These are phyloP conservation scores for Paecilomyces dactylethromorphus DNA, from an alignment of 2,329 filamentous ascomycete species.

Conservation along the genomic window DNA sequence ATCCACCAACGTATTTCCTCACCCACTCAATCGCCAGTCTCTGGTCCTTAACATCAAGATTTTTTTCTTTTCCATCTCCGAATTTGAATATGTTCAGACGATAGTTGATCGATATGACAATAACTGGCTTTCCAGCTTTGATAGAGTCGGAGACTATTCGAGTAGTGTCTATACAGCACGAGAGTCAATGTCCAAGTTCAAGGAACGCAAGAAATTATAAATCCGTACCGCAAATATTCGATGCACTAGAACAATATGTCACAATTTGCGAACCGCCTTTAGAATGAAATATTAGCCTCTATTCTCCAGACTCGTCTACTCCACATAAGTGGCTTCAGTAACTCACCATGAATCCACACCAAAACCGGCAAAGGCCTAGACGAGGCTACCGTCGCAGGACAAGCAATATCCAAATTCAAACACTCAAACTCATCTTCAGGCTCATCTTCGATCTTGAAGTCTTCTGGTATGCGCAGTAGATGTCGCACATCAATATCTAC, in stretches of 20 bases:
- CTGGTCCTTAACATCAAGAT: conserved; percentile 33
- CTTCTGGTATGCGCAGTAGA: conserved; percentile 37
- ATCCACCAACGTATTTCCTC: conserved; percentile 30
- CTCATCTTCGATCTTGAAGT: conserved; percentile 21
- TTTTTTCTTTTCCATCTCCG: conserved; percentile 34
- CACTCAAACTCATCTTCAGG: conserved; percentile 39
- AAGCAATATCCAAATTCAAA: conserved; percentile 37
- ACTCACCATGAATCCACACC: conserved; percentile 40
- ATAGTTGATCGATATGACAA: conserved; percentile 40
- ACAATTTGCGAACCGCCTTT: conserved; percentile 38
- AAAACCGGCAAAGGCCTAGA: conserved; percentile 29
- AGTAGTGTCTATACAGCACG: conserved; percentile 20
- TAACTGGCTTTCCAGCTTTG: conserved; percentile 25
- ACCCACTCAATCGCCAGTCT: conserved; percentile 34
- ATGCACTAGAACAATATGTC: conserved; percentile 38
- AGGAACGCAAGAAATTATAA: neutral
- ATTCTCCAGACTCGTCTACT: neutral
- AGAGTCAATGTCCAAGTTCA: neutral
- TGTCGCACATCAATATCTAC: conserved; percentile 35
- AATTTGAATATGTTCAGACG: conserved; percentile 42
- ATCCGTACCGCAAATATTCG: conserved; percentile 35
- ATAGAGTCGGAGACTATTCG: conserved; percentile 32
- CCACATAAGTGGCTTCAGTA: neutral
- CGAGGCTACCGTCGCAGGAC: conserved; percentile 9
- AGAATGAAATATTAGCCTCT: neutral